Conservation (phyloP, 495 filamentous ascomycete genomes). For the Corynascus novoguineensis region DNA sequence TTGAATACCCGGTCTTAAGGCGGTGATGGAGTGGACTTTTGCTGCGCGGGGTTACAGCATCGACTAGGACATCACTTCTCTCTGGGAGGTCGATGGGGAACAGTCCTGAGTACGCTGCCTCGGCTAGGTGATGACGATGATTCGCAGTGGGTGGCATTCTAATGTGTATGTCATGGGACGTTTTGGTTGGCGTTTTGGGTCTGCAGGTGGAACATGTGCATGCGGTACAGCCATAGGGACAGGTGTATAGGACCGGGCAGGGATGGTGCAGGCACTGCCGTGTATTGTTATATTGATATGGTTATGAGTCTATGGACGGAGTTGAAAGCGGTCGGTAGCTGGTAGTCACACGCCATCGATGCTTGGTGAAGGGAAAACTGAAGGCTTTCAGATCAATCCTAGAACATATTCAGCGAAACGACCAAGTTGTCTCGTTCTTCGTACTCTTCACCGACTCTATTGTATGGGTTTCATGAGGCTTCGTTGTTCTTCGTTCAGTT, state of each 20-base stretch:
- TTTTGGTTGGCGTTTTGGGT: not conserved
- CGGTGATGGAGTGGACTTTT: not conserved
- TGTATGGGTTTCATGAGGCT: too few relatives aligned
- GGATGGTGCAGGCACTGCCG: not conserved
- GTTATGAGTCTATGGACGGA: not conserved
- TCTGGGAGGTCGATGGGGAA: not conserved
- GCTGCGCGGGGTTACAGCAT: not conserved
- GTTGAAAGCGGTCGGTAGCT: too few relatives aligned
- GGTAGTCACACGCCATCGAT: too few relatives aligned
- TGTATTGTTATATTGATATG: not conserved
- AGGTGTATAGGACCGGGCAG: not conserved
- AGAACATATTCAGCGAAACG: not conserved
- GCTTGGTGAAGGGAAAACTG: not conserved
- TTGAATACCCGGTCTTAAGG: slow-evolving; percentile 7
- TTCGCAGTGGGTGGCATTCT: slow-evolving; percentile 1
- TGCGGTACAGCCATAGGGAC: not conserved
- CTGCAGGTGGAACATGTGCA: not conserved
- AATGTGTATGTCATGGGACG: not conserved
- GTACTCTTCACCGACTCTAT: too few relatives aligned
- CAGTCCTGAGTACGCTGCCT: too few relatives aligned
- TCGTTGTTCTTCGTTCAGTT: too few relatives aligned
- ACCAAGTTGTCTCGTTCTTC: not conserved
- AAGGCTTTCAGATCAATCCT: not conserved
- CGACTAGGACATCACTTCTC: not conserved
- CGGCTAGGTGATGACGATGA: too few relatives aligned